Conservation (phyloP, 495 filamentous ascomycete species). For the Neurospora pannonica region DNA sequence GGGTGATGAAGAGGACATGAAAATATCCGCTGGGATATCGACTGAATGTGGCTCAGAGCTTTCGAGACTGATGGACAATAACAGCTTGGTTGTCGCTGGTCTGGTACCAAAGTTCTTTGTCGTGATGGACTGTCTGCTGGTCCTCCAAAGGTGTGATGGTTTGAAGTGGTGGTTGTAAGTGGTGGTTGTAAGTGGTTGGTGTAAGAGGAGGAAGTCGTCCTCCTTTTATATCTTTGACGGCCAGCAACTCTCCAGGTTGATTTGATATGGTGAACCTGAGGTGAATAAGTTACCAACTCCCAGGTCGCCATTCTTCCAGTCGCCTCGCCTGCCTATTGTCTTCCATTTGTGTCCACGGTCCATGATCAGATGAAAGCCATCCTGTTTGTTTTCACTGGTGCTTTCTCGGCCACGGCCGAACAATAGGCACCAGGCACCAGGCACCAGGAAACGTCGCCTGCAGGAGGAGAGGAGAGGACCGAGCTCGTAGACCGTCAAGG, state of each 20-base stretch:
- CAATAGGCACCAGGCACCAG: not conserved
- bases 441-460: not conserved
- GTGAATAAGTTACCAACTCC: not conserved
- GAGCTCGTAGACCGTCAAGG: not conserved
- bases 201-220: not conserved
- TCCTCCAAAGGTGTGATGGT: not conserved
- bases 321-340: not conserved
- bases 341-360: not conserved
- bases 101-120: not conserved
- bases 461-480: not conserved
- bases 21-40: not conserved
- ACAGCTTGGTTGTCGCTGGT: not conserved
- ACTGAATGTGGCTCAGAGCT: too few species aligned
- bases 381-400: not conserved
- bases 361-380: not conserved
- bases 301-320: not conserved
- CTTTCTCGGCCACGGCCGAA: not conserved
- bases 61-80: too few species aligned
- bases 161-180: not conserved
- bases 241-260: not conserved
- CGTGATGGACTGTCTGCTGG: not conserved
- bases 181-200: not conserved
- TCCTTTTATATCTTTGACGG: not conserved
- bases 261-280: not conserved
- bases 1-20: not conserved